A percentile compares a stretch with the other conserved stretches of the same genome.
Conservation (phyloP, 2,329 filamentous ascomycete genomes). For the Xylaria digitata region DNA sequence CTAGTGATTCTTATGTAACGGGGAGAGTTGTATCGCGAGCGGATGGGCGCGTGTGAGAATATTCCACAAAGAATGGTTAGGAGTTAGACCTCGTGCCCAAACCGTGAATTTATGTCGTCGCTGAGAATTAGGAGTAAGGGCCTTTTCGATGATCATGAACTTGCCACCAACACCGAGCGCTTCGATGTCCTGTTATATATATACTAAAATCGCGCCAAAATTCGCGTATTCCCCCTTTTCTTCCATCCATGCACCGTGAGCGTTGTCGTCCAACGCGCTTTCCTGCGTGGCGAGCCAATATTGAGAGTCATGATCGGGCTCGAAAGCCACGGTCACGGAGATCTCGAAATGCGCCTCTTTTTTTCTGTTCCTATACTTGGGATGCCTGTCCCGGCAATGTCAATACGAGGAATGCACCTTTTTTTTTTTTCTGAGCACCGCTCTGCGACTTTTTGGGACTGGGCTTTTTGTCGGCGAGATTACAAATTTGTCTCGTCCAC, state of each 20-base stretch:
- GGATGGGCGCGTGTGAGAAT: slow-evolving; percentile 1
- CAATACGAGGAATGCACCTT: slow-evolving; percentile 19
- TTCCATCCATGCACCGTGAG: neutral
- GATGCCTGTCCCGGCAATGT: slow-evolving; percentile 20
- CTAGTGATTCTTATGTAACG: slow-evolving; percentile 4
- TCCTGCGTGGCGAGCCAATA: slow-evolving; percentile 20
- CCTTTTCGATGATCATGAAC: neutral
- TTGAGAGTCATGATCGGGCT: slow-evolving; percentile 22
- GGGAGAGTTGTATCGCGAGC: neutral
- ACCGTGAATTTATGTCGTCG: neutral
- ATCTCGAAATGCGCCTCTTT: slow-evolving; percentile 30
- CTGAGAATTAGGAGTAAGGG: neutral
- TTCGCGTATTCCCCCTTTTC: neutral
- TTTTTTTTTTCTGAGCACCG: neutral
- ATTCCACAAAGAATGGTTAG: neutral
- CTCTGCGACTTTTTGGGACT: neutral
- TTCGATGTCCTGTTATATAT: slow-evolving; percentile 18
- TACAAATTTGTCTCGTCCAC: neutral
- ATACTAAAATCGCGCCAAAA: neutral
- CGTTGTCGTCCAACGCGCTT: slow-evolving; percentile 17
- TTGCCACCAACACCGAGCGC: neutral
- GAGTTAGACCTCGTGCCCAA: neutral
- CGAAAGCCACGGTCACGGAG: slow-evolving; percentile 29
- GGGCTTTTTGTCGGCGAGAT: slow-evolving; percentile 12
- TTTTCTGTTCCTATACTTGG: slow-evolving; percentile 16